Conservation (phyloP, 2,329 filamentous ascomycete species). For the Phyllosticta paracitricarpa region DNA sequence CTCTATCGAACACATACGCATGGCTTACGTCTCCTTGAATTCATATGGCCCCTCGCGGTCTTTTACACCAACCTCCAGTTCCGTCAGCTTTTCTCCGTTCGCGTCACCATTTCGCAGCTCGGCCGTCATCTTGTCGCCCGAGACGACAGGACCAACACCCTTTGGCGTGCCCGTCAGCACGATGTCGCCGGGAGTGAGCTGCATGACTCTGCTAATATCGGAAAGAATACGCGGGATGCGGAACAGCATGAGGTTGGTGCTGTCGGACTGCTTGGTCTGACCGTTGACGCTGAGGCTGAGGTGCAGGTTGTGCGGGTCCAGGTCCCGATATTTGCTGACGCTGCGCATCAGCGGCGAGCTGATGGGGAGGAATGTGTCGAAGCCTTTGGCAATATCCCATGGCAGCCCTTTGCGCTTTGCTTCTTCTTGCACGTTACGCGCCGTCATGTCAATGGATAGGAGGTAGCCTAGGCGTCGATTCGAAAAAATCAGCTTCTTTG, state of each 20-base stretch:
- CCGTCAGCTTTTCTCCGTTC: slow-evolving; percentile 69
- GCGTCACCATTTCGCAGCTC: slow-evolving; percentile 54
- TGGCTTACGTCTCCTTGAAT: slow-evolving; percentile 46
- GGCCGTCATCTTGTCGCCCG: slow-evolving; percentile 79
- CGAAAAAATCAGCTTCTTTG: background rate
- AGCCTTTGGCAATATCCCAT: slow-evolving; percentile 94
- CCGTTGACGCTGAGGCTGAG: slow-evolving; percentile 79
- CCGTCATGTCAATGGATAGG: slow-evolving; percentile 94
- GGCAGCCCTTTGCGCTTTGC: slow-evolving; percentile 95
- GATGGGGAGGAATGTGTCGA: slow-evolving; percentile 92
- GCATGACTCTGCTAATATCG: slow-evolving; percentile 93
- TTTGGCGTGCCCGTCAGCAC: slow-evolving; percentile 96
- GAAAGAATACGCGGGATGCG: slow-evolving; percentile 75
- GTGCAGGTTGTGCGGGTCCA: slow-evolving; percentile 77
- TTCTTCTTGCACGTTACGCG: slow-evolving; percentile 88
- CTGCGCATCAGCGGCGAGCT: slow-evolving; percentile 71
- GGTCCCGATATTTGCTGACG: slow-evolving; percentile 42
- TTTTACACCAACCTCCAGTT: slow-evolving; percentile 72
- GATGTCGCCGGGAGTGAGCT: slow-evolving; percentile 81
- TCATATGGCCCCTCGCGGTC: slow-evolving; percentile 69
- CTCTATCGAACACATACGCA: background rate
- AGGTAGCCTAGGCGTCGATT: slow-evolving; percentile 56
- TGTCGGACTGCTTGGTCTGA: slow-evolving; percentile 69
- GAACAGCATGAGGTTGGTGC: slow-evolving; percentile 91
- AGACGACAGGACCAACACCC: slow-evolving; percentile 76